Conservation (phyloP, 2,329 filamentous ascomycete genomes). For the Neonectria hederae region DNA sequence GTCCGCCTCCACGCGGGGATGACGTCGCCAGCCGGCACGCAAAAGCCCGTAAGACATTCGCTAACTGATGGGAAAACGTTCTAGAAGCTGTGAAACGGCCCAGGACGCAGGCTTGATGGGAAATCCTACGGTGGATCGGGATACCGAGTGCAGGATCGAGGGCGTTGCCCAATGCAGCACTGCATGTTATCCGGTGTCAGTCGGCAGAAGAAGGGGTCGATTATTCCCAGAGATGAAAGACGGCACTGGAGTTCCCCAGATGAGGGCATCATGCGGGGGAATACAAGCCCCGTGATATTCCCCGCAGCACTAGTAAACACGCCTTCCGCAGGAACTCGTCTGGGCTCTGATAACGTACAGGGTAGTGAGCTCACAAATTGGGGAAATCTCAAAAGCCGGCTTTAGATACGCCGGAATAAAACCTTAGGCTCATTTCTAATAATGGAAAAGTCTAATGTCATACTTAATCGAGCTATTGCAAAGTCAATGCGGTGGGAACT, state of each 20-base stretch:
- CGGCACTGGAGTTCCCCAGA: neutral
- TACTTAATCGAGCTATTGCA: neutral
- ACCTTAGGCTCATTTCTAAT: neutral
- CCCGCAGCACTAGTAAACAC: neutral
- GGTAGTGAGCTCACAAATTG: neutral
- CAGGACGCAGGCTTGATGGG: neutral
- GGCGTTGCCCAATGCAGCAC: neutral
- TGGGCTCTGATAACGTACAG: neutral
- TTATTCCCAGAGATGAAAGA: neutral
- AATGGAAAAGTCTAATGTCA: neutral
- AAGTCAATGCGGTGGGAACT: neutral
- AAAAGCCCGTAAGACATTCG: neutral
- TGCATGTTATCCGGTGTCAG: neutral
- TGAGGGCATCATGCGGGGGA: neutral
- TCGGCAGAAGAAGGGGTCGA: neutral
- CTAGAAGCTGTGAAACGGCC: neutral
- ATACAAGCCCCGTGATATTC: neutral
- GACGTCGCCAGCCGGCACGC: conserved; percentile 12
- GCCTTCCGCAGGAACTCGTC: too few relatives aligned
- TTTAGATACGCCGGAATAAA: too few relatives aligned
- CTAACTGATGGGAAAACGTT: neutral
- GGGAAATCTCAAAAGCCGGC: neutral
- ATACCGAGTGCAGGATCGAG: neutral
- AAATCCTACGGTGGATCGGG: neutral
- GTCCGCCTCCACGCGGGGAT: conserved; percentile 8